These are phyloP conservation scores for Ophiostoma pallidulum DNA, from an alignment of 2,329 filamentous ascomycete genomes.

Conservation along the genomic window DNA sequence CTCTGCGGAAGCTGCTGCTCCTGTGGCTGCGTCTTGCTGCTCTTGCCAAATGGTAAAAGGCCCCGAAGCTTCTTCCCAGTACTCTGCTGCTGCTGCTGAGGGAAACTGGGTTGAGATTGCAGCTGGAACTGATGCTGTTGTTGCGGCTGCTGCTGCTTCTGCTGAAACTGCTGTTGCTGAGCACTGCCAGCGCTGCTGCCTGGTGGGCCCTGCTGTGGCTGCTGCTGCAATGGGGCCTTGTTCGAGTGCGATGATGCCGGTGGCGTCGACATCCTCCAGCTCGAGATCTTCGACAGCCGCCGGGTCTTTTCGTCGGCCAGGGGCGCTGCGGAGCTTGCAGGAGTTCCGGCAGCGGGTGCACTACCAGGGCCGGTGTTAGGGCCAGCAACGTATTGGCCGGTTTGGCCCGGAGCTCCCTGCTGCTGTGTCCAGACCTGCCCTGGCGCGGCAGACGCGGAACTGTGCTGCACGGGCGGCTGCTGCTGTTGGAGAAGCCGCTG, in stretches of 20 bases:
- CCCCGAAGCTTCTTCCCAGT: constrained; percentile 11
- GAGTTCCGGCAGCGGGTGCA: not conserved
- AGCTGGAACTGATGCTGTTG: not conserved
- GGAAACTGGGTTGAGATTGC: no score
- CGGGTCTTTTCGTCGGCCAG: constrained; percentile 10
- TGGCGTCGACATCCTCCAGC: constrained; percentile 14
- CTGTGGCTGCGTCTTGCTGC: constrained; percentile 6
- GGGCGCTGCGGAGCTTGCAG: no score
- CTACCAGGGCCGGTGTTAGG: no score
- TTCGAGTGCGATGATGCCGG: constrained; percentile 11
- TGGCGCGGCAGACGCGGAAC: not conserved
- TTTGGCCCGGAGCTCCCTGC: no score
- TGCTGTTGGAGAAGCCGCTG: constrained; percentile 1
- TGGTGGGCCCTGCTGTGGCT: not conserved
- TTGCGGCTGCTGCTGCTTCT: not conserved
- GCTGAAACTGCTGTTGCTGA: not conserved
- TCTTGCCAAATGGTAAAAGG: constrained; percentile 10
- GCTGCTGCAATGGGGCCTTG: not conserved
- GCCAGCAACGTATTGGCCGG: no score
- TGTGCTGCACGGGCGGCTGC: constrained; percentile 1
- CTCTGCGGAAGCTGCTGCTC: not conserved
- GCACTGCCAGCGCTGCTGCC: constrained; percentile 1
- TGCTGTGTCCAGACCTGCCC: not conserved
- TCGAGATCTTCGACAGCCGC: constrained; percentile 11
- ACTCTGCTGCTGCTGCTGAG: not conserved